These are phyloP conservation scores for Kodamaea sp. DNA, from an alignment of 1,139 yeast species.

Conservation along the genomic window DNA sequence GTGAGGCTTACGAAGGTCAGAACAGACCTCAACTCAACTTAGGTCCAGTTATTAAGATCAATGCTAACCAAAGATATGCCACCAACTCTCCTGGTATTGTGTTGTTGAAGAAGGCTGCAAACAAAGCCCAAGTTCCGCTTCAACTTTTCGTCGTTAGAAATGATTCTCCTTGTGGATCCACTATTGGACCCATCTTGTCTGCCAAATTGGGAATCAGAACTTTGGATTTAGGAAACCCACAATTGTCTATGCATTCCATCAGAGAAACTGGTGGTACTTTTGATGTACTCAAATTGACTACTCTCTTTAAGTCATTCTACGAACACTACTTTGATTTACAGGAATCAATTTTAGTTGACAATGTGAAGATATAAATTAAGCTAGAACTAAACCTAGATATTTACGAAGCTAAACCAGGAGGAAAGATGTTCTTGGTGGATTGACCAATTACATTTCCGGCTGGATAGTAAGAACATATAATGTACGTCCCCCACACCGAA, in stretches of 20 bases:
- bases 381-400: no score
- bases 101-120: slow-evolving; percentile 71
- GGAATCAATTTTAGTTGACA: slow-evolving; percentile 29
- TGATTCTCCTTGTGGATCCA: slow-evolving; percentile 93
- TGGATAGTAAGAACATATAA: slow-evolving; percentile 62
- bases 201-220: slow-evolving; percentile 89
- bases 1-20: slow-evolving; percentile 67
- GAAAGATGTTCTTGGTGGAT: slow-evolving; percentile 29
- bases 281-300: slow-evolving; percentile 66
- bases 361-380: slow-evolving; percentile 12
- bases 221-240: slow-evolving; percentile 91
- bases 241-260: slow-evolving; percentile 91
- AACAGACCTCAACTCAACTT: slow-evolving; percentile 81
- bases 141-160: slow-evolving; percentile 88
- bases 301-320: slow-evolving; percentile 65
- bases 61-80: slow-evolving; percentile 94
- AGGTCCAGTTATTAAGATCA: slow-evolving; percentile 92
- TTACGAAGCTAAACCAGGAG: no score
- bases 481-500: slow-evolving; percentile 51
- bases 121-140: slow-evolving; percentile 62
- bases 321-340: slow-evolving; percentile 35
- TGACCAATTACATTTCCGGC: slow-evolving; percentile 58
- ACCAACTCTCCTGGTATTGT: slow-evolving; percentile 92
- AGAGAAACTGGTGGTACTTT: slow-evolving; percentile 89
- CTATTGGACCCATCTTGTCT: slow-evolving; percentile 92